Conservation (phyloP, 441 rosid species). For the Corymbia calophylla region DNA sequence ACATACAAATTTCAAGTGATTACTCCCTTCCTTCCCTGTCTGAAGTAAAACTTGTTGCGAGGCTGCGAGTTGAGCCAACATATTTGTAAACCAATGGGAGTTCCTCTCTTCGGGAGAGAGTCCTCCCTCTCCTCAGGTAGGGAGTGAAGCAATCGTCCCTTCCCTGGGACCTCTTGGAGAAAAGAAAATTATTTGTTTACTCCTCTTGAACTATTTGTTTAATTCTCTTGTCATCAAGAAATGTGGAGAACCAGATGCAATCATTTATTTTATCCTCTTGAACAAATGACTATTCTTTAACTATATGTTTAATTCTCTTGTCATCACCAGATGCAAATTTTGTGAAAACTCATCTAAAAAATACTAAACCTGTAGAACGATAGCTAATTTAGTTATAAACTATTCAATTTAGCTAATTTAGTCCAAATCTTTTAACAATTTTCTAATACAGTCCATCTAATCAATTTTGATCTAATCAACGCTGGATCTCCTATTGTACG, state of each 20-base stretch:
- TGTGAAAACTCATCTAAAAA: too few relatives aligned
- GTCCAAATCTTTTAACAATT: too few relatives aligned
- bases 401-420: background rate
- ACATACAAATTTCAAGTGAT: background rate
- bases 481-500: rapidly evolving
- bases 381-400: too few relatives aligned
- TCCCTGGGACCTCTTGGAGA: rapidly evolving
- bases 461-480: background rate
- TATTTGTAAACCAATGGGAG: background rate
- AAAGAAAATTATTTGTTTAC: background rate
- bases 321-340: background rate
- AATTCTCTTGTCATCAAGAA: background rate
- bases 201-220: background rate
- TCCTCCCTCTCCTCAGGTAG: background rate
- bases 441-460: rapidly evolving
- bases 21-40: background rate
- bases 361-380: too few relatives aligned
- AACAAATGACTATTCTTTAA: background rate
- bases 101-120: background rate
- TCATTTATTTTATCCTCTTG: background rate
- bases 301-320: too few relatives aligned
- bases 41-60: background rate
- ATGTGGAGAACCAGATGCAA: background rate
- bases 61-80: background rate
- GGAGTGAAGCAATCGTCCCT: background rate